A percentile compares a stretch with the other conserved stretches of the same genome.
phyloP scores from a whole-genome alignment of 352 stramenopile species.

The Discostella stelligera region DNA sequence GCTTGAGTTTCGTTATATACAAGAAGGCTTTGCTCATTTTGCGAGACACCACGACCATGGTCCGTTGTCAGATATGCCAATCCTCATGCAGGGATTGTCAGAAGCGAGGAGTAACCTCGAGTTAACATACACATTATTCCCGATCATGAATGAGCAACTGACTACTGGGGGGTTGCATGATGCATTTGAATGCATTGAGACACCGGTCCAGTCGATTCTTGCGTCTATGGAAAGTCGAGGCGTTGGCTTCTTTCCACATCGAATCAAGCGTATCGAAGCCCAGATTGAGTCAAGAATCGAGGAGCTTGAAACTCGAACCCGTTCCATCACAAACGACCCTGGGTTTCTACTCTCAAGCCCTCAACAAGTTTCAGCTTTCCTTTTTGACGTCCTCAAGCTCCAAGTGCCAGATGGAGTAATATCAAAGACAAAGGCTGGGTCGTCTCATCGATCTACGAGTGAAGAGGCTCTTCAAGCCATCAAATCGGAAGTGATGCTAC shows the following conservation, averaged over 20 bases:
- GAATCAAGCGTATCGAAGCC: constrained; percentile 33
- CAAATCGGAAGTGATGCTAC: constrained; percentile 29
- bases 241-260: constrained; percentile 45
- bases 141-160: constrained; percentile 40
- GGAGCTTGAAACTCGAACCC: constrained; percentile 30
- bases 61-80: constrained; percentile 17
- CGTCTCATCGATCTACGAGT: constrained; percentile 48
- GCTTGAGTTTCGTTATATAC: constrained; percentile 40
- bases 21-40: constrained; percentile 49
- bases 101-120: constrained; percentile 38
- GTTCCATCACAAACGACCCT: constrained; percentile 36
- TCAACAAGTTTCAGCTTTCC: constrained; percentile 51
- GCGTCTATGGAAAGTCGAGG: constrained; percentile 56
- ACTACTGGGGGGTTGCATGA: constrained; percentile 31
- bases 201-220: constrained; percentile 50
- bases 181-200: constrained; percentile 50
- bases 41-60: constrained; percentile 8
- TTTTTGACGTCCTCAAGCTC: constrained; percentile 54
- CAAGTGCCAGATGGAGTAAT: constrained; percentile 32
- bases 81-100: constrained; percentile 32
- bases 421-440: constrained; percentile 41
- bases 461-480: constrained; percentile 50
- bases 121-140: constrained; percentile 40
- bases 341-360: constrained; percentile 54
- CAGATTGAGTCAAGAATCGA: constrained; percentile 35